A percentile compares a stretch with the other conserved stretches of the same genome.
Evolutionary conservation across 768 basidiomycete genomes (phyloP).

Genomic region (Xerocomus spinulosus): DNA sequence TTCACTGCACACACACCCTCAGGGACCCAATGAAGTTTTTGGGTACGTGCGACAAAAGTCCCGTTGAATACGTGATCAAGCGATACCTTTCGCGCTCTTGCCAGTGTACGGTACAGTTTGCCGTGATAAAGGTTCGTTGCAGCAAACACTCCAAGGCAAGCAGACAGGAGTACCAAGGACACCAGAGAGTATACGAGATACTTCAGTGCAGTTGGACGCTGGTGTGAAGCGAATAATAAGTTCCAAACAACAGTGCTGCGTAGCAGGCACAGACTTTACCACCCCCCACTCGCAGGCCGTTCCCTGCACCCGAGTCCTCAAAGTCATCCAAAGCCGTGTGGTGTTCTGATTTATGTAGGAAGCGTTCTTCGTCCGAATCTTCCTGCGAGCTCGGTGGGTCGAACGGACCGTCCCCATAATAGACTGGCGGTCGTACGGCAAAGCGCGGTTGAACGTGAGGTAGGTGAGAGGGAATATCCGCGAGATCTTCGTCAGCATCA

Average conservation of each 20-base stretch:
- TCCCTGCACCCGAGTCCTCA: slow-evolving; percentile 26
- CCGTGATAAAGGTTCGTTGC: slow-evolving; percentile 64
- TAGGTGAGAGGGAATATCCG: slow-evolving; percentile 6
- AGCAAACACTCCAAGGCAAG: slow-evolving; percentile 71
- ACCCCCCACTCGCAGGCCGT: slow-evolving; percentile 33
- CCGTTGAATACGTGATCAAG: slow-evolving; percentile 94
- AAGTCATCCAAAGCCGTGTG: slow-evolving; percentile 6
- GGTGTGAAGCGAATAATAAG: slow-evolving; percentile 7
- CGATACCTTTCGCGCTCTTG: slow-evolving; percentile 62
- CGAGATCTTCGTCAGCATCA: slow-evolving; percentile 22
- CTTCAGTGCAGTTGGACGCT: slow-evolving; percentile 53
- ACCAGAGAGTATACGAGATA: slow-evolving; percentile 59
- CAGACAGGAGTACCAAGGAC: slow-evolving; percentile 56
- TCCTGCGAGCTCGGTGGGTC: slow-evolving; percentile 78
- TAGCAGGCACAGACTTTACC: slow-evolving; percentile 30
- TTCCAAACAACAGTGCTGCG: background rate
- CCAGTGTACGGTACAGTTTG: slow-evolving; percentile 42
- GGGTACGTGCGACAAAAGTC: slow-evolving; percentile 56
- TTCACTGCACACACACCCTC: slow-evolving; percentile 58
- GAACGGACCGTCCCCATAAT: slow-evolving; percentile 76
- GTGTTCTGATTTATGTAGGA: slow-evolving; percentile 44
- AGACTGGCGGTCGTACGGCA: slow-evolving; percentile 34
- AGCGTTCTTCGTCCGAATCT: slow-evolving; percentile 43
- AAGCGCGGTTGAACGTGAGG: slow-evolving; percentile 1
- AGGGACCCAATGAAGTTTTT: slow-evolving; percentile 75